A percentile compares a stretch with the other conserved stretches of the same genome.
Conservation (phyloP, 2,329 filamentous ascomycete genomes). For the Trichophyton mentagrophytes region DNA sequence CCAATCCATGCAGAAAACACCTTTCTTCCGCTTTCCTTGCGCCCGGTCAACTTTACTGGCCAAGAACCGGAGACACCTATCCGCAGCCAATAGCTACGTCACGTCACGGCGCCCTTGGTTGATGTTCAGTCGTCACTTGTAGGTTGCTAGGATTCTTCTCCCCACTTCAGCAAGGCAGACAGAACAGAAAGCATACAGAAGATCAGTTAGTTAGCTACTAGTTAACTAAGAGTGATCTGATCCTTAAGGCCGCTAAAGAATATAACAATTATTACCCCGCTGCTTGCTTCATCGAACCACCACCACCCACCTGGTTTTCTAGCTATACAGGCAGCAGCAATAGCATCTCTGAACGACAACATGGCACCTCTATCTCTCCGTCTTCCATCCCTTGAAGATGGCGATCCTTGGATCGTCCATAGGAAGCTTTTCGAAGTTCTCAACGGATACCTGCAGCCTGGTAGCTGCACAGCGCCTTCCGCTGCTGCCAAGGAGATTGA, state of each 20-base stretch:
- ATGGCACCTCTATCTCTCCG: background rate
- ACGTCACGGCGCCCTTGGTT: background rate
- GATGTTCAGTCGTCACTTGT: too few species aligned
- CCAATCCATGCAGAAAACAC: too few species aligned
- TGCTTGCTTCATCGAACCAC: background rate
- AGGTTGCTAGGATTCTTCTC: too few species aligned
- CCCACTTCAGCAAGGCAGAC: too few species aligned
- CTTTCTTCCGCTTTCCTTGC: background rate
- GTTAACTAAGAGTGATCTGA: background rate
- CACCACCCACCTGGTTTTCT: background rate
- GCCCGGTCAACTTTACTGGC: background rate
- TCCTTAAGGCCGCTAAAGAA: background rate
- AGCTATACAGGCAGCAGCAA: background rate
- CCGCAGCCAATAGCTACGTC: background rate
- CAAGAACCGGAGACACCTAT: background rate
- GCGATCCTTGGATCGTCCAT: conserved; percentile 2
- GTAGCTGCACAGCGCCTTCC: background rate
- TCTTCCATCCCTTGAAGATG: background rate
- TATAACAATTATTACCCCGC: background rate
- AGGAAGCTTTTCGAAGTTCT: conserved; percentile 1
- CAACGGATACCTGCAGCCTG: conserved; percentile 1
- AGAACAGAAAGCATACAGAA: background rate
- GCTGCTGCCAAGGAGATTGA: background rate
- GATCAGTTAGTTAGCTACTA: too few species aligned
- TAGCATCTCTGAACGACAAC: background rate